phyloP scores from a whole-genome alignment of 768 basidiomycete genomes.

The Amanita inopinata region DNA sequence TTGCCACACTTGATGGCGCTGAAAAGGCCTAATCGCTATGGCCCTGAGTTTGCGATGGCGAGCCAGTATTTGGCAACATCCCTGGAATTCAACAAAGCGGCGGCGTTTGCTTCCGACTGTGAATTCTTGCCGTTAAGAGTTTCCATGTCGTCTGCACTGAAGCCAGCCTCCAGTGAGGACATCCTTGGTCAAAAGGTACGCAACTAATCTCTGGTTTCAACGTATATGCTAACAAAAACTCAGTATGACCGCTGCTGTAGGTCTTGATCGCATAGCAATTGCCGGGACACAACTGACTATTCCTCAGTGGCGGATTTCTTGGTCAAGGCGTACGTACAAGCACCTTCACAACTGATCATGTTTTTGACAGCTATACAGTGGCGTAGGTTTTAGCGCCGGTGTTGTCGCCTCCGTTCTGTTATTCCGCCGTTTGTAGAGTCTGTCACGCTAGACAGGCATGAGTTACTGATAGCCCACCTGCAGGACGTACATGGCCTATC shows the following conservation, averaged over 20 bases:
- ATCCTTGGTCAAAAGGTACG: constrained; percentile 83
- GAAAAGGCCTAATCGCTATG: not conserved
- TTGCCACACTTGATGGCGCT: constrained; percentile 3
- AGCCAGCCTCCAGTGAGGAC: constrained; percentile 80
- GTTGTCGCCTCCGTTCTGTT: constrained; percentile 84
- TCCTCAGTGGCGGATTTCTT: constrained; percentile 63
- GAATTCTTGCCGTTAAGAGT: constrained; percentile 6
- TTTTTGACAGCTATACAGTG: constrained; percentile 31
- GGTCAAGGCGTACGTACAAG: constrained; percentile 67
- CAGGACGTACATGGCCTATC: constrained; percentile 91
- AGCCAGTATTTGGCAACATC: constrained; percentile 9
- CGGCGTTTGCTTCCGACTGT: constrained; percentile 25
- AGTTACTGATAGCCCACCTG: constrained; percentile 9
- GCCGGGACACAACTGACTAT: constrained; percentile 10
- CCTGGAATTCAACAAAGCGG: constrained; percentile 1
- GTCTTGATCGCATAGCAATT: constrained; percentile 16
- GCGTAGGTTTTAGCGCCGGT: constrained; percentile 82
- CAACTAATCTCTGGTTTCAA: not conserved
- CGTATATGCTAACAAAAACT: constrained; percentile 12
- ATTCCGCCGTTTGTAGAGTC: constrained; percentile 68
- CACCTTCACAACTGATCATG: not conserved
- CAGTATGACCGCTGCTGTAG: constrained; percentile 83
- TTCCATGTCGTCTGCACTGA: constrained; percentile 43
- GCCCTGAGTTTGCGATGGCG: not conserved
- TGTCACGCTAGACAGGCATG: constrained; percentile 4